Base-by-base conservation (phyloP, 257 asterid genomes). In the Solanum clarkiae region DNA sequence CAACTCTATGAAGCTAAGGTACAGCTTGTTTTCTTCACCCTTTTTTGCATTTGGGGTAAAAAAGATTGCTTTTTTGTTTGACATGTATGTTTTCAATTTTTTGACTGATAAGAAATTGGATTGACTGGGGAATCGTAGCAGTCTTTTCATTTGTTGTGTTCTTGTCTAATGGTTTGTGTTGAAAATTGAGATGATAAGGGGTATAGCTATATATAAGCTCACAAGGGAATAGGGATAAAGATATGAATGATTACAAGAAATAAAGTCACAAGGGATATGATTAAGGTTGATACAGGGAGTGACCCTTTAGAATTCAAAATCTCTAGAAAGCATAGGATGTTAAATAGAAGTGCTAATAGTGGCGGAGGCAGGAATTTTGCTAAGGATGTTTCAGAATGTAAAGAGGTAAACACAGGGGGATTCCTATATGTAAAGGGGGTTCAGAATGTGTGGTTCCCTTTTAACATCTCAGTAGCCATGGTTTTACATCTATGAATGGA, bases 1-100 rank as follows among this genome's bases (percentile, higher is more conserved):
- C 85, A 84, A 59, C 80, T 93, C 32, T 95, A 94, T 88, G 91
- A 86, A 59, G 98, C 98, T 87, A 95, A 93, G 96, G 98, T 93
- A 86, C 42, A 82, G 26, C 40, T 32, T 15, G 17, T 42, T 44
- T n/a, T 57, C 59, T 77, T 53, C 16, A 26, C 4, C 26, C 1
- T 6, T 26, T 29, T 26, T 79, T 79, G 82, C 83, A 79, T 53
- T 79, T 53, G 65, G 26, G 49, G 51, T 14, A 72, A 49, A 75
- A 15, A 24, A 51, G 10, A 26, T 1, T 8, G 29, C 9, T 14
- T 24, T 22, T 75, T 75, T 7, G 8, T 77, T 53, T 77, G 60
- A 75, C 14, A 49, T 74, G n/a, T 13, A 47, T 47, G 59, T 7
- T 45, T 26, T 22, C 44, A 32, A 66, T 66, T 8, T 15, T 32